Conservation (phyloP, 108 stramenopile genomes). For the Skeletonema marinoi region DNA sequence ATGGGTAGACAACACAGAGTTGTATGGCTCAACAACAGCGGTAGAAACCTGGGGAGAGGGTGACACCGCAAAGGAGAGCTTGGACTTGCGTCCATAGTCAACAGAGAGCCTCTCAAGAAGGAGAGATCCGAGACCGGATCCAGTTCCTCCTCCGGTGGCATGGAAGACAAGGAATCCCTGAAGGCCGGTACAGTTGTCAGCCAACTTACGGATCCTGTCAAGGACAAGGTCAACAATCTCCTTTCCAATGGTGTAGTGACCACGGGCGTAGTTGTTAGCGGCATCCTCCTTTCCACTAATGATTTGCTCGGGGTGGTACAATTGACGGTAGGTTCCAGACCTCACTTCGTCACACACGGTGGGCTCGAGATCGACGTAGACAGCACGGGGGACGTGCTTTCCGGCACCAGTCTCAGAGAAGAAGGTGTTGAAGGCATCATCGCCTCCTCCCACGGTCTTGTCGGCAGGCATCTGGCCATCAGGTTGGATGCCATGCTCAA, state of each 20-base stretch:
- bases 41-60: slow-evolving; percentile 95
- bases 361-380: slow-evolving; percentile 97
- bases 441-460: slow-evolving; percentile 74
- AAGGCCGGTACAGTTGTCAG: slow-evolving; percentile 98
- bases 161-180: slow-evolving; percentile 99
- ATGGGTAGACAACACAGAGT: slow-evolving; percentile 95
- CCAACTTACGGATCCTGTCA: slow-evolving; percentile 98
- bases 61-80: slow-evolving; percentile 97
- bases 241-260: slow-evolving; percentile 99
- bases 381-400: slow-evolving; percentile 99
- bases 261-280: slow-evolving; percentile 99
- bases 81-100: slow-evolving; percentile 99
- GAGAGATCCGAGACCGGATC: slow-evolving; percentile 98
- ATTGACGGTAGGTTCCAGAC: slow-evolving; percentile 84
- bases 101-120: slow-evolving; percentile 97
- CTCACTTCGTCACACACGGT: slow-evolving; percentile 97
- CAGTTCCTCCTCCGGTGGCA: slow-evolving; percentile 98
- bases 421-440: slow-evolving; percentile 97
- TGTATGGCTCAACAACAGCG: slow-evolving; percentile 97
- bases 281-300: slow-evolving; percentile 99
- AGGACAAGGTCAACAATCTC: slow-evolving; percentile 97
- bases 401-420: slow-evolving; percentile 97
- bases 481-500: slow-evolving; percentile 97
- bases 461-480: slow-evolving; percentile 93
- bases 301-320: slow-evolving; percentile 99